Conservation (phyloP, 176 grass and related monocot genomes). For the Carex kokanica region DNA sequence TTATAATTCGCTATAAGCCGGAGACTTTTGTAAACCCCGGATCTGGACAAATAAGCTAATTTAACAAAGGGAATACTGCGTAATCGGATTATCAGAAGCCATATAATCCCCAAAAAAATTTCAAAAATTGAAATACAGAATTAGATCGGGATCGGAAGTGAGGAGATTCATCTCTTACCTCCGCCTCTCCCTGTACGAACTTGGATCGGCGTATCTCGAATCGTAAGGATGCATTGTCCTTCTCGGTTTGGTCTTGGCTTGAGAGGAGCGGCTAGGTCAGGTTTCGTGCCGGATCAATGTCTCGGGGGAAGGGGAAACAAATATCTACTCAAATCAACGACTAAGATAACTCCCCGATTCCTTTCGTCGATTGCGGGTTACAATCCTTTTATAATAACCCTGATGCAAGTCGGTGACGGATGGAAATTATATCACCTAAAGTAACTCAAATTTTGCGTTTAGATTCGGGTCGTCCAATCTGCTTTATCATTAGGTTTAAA, state of each 20-base stretch:
- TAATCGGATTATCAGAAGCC: constrained; percentile 29
- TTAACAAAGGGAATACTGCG: constrained; percentile 13
- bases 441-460: neutral
- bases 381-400: neutral
- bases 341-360: neutral
- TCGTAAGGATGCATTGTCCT: constrained; percentile 71
- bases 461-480: neutral
- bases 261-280: neutral
- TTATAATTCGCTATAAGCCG: neutral
- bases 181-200: constrained; percentile 84
- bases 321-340: neutral
- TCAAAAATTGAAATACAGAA: neutral
- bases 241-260: neutral
- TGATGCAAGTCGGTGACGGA: neutral
- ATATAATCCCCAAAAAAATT: constrained; percentile 5
- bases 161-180: constrained; percentile 44
- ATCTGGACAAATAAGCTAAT: constrained; percentile 22
- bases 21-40: neutral
- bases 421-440: neutral
- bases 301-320: neutral
- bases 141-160: neutral
- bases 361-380: neutral
- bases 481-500: too few species aligned
- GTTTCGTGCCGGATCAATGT: neutral
- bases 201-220: constrained; percentile 69